Conservation (phyloP, 1,139 yeast genomes). For the Lodderomyces parapsilosis region DNA sequence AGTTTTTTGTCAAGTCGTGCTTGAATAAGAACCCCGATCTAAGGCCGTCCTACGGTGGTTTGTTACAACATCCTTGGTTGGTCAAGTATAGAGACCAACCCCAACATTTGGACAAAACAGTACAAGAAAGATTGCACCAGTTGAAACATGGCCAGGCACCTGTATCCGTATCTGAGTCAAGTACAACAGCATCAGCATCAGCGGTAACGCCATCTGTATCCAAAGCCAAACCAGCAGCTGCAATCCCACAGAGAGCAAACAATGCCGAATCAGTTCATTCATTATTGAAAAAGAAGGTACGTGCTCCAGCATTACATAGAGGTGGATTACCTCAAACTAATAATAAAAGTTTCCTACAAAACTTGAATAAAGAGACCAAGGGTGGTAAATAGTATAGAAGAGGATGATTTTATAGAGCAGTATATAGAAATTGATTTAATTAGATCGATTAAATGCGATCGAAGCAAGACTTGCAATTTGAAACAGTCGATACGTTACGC, state of each 20-base stretch:
- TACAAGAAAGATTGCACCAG: conserved; percentile 32
- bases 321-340: conserved; percentile 29
- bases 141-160: conserved; percentile 19
- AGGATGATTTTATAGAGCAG: background rate
- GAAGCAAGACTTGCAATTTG: no score
- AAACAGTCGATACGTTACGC: no score
- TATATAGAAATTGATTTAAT: no score
- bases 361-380: background rate
- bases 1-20: conserved; percentile 76
- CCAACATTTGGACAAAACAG: conserved; percentile 43
- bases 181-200: background rate
- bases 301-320: conserved; percentile 45
- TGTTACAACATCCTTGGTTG: conserved; percentile 84
- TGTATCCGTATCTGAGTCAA: conserved; percentile 8
- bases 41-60: conserved; percentile 79
- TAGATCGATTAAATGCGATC: no score
- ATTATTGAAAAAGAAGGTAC: conserved; percentile 37
- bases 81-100: conserved; percentile 43
- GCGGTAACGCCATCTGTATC: background rate
- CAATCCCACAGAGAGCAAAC: conserved; percentile 16
- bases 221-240: conserved; percentile 7
- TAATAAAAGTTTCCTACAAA: conserved; percentile 5
- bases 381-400: background rate
- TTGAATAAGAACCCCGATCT: conserved; percentile 75
- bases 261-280: conserved; percentile 35